These are phyloP conservation scores for Castanea crenata DNA, from an alignment of 306 rosid species.

Conservation along the genomic window DNA sequence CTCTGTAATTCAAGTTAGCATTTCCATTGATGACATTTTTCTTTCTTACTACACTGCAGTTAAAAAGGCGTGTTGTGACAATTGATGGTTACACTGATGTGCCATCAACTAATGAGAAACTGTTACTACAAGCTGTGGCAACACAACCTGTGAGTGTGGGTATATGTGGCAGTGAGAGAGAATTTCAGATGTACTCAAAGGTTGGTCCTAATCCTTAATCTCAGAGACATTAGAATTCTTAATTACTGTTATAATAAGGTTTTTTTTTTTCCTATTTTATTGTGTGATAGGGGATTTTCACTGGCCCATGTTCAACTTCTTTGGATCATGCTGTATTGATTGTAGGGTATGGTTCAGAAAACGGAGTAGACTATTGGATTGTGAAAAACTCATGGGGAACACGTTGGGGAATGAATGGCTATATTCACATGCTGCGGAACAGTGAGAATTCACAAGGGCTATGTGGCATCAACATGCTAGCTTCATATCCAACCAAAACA, in stretches of 20 bases:
- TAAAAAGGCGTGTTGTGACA: slow-evolving; percentile 64
- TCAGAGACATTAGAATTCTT: slow-evolving; percentile 1
- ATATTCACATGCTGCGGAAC: slow-evolving; percentile 63
- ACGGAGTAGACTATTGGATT: slow-evolving; percentile 89
- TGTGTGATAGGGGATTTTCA: slow-evolving; percentile 71
- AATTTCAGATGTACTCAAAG: slow-evolving; percentile 82
- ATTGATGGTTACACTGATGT: slow-evolving; percentile 76
- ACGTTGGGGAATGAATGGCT: slow-evolving; percentile 86
- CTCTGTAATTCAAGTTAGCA: too few relatives aligned
- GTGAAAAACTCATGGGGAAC: slow-evolving; percentile 89
- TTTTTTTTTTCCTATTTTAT: neutral
- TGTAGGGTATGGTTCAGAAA: slow-evolving; percentile 81
- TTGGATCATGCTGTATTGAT: slow-evolving; percentile 91
- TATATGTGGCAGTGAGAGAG: slow-evolving; percentile 79
- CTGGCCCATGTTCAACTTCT: slow-evolving; percentile 78
- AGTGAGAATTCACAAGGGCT: slow-evolving; percentile 52
- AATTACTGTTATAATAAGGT: neutral
- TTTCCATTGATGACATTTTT: neutral
- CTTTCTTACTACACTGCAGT: slow-evolving; percentile 37
- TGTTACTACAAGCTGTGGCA: slow-evolving; percentile 71
- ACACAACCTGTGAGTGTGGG: slow-evolving; percentile 91
- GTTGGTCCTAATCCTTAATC: slow-evolving; percentile 38
- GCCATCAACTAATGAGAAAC: slow-evolving; percentile 53
- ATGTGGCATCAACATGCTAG: slow-evolving; percentile 84
- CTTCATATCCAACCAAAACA: slow-evolving; percentile 81